Conservation (phyloP, 2,329 filamentous ascomycete genomes). For the Massarina eburnea region DNA sequence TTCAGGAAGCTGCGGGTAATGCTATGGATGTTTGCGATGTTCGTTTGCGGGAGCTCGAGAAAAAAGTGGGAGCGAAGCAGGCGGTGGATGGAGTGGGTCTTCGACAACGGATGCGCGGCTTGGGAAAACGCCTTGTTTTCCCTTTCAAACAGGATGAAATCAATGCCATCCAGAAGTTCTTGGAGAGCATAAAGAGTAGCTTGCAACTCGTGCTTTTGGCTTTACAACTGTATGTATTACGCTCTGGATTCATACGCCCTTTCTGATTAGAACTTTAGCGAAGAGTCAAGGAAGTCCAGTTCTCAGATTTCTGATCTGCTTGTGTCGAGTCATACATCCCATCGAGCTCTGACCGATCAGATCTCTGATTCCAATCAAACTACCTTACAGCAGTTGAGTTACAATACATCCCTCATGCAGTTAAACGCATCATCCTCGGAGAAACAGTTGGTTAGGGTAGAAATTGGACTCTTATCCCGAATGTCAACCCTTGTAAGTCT, state of each 20-base stretch:
- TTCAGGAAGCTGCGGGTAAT: neutral
- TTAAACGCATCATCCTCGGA: no score
- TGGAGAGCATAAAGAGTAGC: neutral
- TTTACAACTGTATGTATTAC: neutral
- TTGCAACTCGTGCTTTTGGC: neutral
- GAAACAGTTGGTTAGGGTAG: no score
- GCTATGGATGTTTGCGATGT: neutral
- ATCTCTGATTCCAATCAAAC: no score
- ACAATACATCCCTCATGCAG: no score
- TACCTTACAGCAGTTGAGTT: no score
- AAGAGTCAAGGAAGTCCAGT: neutral
- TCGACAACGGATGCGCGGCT: neutral
- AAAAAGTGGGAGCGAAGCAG: neutral
- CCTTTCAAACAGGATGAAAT: constrained; percentile 2
- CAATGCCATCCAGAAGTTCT: neutral
- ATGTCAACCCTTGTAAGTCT: neutral
- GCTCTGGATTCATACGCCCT: no score
- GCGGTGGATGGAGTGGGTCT: neutral
- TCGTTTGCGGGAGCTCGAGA: neutral
- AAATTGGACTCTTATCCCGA: no score
- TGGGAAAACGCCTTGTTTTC: neutral
- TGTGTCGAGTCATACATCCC: no score
- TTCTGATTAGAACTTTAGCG: neutral
- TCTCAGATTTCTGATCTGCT: no score
- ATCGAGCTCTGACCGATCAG: no score